A percentile compares a stretch with the other conserved stretches of the same genome.
Conservation (phyloP, 208 protist species). For the Naegleria lovaniensis region DNA sequence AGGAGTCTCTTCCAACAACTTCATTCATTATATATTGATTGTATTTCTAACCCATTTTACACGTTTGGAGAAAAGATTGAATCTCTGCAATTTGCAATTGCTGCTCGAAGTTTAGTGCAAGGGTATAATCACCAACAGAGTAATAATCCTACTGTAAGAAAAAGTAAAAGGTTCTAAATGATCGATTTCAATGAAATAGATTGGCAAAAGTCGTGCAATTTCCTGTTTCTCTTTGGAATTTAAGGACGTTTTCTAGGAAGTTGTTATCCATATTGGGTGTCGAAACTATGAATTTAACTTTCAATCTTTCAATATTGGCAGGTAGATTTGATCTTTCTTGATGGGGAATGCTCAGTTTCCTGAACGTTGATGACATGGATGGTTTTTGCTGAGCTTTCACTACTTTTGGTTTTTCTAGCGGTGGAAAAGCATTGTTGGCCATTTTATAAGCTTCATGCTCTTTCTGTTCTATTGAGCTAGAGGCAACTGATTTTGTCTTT, state of each 20-base stretch:
- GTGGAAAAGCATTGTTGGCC: no score
- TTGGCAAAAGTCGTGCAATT: background rate
- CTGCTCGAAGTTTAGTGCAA: background rate
- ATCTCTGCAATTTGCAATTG: background rate
- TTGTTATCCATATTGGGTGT: background rate
- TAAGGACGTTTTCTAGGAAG: background rate
- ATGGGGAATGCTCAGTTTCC: no score
- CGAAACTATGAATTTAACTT: no score
- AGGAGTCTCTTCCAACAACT: slow-evolving; percentile 8
- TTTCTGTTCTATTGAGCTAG: no score
- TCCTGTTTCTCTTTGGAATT: background rate
- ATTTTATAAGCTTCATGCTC: no score
- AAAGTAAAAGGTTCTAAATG: slow-evolving; percentile 12
- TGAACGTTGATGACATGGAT: no score
- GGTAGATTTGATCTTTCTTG: no score
- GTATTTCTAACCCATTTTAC: slow-evolving; percentile 19
- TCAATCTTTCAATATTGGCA: no score
- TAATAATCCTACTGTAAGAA: background rate
- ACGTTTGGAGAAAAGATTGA: background rate
- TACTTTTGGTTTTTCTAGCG: no score
- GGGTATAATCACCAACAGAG: background rate
- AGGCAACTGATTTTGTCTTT: no score
- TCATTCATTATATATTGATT: background rate
- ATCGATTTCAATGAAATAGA: background rate
- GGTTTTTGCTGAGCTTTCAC: no score